Evolutionary conservation across 805 yeast genomes (phyloP).

Genomic region (Metschnikowia corniflorae): DNA sequence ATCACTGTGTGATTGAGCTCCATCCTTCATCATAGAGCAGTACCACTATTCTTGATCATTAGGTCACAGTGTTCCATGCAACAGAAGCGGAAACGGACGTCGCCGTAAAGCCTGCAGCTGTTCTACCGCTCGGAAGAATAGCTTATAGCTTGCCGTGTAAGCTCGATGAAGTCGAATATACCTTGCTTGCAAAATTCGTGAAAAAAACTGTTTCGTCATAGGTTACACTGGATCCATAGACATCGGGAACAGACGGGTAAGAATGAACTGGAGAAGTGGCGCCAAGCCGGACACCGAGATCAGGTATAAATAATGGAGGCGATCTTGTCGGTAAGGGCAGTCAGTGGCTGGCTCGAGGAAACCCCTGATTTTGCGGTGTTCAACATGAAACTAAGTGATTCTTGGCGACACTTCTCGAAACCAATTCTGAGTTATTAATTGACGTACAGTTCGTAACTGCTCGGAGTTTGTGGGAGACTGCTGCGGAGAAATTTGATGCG

Average conservation of each 20-base stretch:
- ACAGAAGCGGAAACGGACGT: conserved; percentile 94
- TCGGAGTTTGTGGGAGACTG: conserved; percentile 91
- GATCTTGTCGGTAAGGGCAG: conserved; percentile 75
- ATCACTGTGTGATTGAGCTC: too few species aligned
- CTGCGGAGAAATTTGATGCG: conserved; percentile 51
- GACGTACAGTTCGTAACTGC: conserved; percentile 70
- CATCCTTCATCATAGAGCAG: too few species aligned
- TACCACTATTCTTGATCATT: too few species aligned
- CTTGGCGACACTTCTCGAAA: conserved; percentile 68
- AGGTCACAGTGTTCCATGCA: too few species aligned
- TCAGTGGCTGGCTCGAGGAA: conserved; percentile 50
- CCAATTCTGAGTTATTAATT: conserved; percentile 44
- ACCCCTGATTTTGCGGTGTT: conserved; percentile 24
- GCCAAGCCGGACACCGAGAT: conserved; percentile 58
- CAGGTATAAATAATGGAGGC: conserved; percentile 85
- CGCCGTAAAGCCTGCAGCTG: conserved; percentile 69
- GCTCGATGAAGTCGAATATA: conserved; percentile 51
- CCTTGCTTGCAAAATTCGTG: conserved; percentile 72
- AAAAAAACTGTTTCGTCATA: conserved; percentile 88
- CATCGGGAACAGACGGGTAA: conserved; percentile 73
- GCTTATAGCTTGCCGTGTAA: conserved; percentile 49
- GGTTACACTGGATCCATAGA: conserved; percentile 76
- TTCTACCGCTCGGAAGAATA: conserved; percentile 74
- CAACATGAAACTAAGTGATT: conserved; percentile 59
- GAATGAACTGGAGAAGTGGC: conserved; percentile 73